These are phyloP conservation scores for Phytophthora pinifolia DNA, from an alignment of 352 stramenopile species.

Conservation along the genomic window DNA sequence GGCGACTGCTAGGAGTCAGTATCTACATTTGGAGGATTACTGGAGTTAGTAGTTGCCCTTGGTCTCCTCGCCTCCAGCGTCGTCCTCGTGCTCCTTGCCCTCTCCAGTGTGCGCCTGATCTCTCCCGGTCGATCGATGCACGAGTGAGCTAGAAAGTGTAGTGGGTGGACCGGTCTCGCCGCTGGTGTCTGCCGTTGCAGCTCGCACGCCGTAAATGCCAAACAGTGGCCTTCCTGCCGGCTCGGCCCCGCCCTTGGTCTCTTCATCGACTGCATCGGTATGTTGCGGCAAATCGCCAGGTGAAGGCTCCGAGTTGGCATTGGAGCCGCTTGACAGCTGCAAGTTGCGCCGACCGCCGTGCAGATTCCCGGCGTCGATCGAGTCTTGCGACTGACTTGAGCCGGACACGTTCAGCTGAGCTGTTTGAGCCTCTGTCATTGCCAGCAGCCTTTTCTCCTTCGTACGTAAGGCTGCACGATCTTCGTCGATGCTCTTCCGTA, in stretches of 20 bases:
- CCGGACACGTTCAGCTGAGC: slow-evolving; percentile 13
- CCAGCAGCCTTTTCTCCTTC: no score
- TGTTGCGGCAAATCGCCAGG: slow-evolving; percentile 16
- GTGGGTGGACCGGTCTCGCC: slow-evolving; percentile 1
- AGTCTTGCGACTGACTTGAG: slow-evolving; percentile 38
- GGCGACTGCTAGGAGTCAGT: slow-evolving; percentile 12
- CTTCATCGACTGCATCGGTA: slow-evolving; percentile 19
- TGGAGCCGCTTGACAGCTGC: slow-evolving; percentile 23
- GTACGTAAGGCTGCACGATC: no score
- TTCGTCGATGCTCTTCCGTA: not conserved
- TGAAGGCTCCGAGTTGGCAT: slow-evolving; percentile 31
- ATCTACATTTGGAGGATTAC: slow-evolving; percentile 28
- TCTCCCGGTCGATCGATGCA: slow-evolving; percentile 5
- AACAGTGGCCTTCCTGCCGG: slow-evolving; percentile 20
- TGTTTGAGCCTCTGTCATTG: no score
- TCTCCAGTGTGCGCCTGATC: not conserved
- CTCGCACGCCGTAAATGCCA: slow-evolving; percentile 19
- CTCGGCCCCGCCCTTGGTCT: slow-evolving; percentile 20
- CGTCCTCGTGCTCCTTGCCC: slow-evolving; percentile 1
- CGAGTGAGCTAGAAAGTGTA: slow-evolving; percentile 7
- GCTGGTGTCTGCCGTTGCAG: no score
- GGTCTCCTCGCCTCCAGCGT: slow-evolving; percentile 22
- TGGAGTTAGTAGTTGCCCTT: slow-evolving; percentile 19
- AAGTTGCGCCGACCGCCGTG: slow-evolving; percentile 12
- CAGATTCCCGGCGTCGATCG: slow-evolving; percentile 15